Percentiles rank a stretch among this genome's conserved stretches.
Conservation (phyloP, 345 rosid species). For the Eucalyptus camaldulensis region DNA sequence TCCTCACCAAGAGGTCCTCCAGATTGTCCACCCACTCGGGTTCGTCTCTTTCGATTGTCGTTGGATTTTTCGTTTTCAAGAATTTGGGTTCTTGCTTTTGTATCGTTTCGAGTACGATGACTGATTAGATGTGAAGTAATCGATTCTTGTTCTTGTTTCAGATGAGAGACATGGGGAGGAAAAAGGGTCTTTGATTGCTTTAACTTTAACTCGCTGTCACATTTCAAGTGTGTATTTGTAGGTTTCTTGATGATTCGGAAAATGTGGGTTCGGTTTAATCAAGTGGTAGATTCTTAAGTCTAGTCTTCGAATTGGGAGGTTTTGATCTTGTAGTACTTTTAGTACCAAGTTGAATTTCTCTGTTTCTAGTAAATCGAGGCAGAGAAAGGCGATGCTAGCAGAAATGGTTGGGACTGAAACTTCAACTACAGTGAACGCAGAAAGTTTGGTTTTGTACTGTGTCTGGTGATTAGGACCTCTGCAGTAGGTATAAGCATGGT, state of each 20-base stretch:
- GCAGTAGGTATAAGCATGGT: neutral
- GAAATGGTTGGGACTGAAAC: slow-evolving; percentile 11
- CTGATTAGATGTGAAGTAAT: neutral
- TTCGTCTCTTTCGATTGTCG: slow-evolving; percentile 2
- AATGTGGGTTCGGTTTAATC: neutral
- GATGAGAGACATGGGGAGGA: neutral
- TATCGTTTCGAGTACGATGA: neutral
- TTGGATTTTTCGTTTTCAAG: neutral
- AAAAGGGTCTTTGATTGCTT: neutral
- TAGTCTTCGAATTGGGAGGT: neutral
- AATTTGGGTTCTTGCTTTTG: neutral
- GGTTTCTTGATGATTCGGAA: neutral
- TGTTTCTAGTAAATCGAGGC: neutral
- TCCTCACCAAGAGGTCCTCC: slow-evolving; percentile 81
- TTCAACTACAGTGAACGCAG: slow-evolving; percentile 62
- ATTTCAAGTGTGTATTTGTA: neutral
- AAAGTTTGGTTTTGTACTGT: neutral
- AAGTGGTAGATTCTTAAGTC: neutral
- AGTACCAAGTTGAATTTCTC: neutral
- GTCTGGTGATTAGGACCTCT: neutral
- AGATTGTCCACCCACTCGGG: slow-evolving; percentile 80
- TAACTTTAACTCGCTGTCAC: neutral
- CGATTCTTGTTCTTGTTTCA: neutral
- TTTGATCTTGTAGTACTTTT: neutral
- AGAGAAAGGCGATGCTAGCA: neutral